These are phyloP conservation scores for Apiotrichum porosum DNA, from an alignment of 1,284 basidiomycete genomes.

Conservation along the genomic window DNA sequence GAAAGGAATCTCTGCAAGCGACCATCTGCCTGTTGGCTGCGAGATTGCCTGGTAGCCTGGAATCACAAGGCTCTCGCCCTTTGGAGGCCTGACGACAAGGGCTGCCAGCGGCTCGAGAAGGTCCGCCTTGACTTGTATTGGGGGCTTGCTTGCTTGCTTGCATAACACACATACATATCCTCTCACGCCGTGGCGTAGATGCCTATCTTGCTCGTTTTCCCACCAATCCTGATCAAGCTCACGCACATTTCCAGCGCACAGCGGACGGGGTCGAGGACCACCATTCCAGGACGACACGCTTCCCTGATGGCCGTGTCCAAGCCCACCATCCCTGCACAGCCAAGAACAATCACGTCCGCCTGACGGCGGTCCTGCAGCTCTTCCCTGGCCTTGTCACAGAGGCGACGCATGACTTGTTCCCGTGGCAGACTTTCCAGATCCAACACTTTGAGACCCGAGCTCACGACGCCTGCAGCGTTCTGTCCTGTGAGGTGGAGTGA, in stretches of 20 bases:
- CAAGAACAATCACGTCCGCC: slow-evolving; percentile 51
- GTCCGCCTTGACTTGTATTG: background rate
- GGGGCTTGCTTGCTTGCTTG: background rate
- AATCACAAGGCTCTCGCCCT: no score
- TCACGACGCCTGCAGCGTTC: slow-evolving; percentile 50
- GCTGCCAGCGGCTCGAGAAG: no score
- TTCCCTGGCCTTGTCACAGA: slow-evolving; percentile 36
- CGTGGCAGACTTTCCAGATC: slow-evolving; percentile 50
- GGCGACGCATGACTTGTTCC: slow-evolving; percentile 45
- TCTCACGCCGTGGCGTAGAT: slow-evolving; percentile 17
- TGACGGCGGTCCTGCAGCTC: slow-evolving; percentile 39
- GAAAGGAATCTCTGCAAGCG: slow-evolving; percentile 72
- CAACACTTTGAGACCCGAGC: slow-evolving; percentile 50
- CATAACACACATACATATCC: background rate
- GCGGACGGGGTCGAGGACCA: slow-evolving; percentile 52
- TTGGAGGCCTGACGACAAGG: no score
- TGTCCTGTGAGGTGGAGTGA: slow-evolving; percentile 32
- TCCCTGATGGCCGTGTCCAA: slow-evolving; percentile 49
- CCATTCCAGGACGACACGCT: slow-evolving; percentile 33
- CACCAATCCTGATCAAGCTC: slow-evolving; percentile 23
- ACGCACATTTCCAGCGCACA: slow-evolving; percentile 40
- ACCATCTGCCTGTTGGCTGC: slow-evolving; percentile 71
- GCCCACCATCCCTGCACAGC: slow-evolving; percentile 55
- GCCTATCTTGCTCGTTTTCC: slow-evolving; percentile 30
- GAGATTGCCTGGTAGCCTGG: slow-evolving; percentile 20